Base-by-base conservation (phyloP, 345 rosid genomes). In the Tarenaya hassleriana region DNA sequence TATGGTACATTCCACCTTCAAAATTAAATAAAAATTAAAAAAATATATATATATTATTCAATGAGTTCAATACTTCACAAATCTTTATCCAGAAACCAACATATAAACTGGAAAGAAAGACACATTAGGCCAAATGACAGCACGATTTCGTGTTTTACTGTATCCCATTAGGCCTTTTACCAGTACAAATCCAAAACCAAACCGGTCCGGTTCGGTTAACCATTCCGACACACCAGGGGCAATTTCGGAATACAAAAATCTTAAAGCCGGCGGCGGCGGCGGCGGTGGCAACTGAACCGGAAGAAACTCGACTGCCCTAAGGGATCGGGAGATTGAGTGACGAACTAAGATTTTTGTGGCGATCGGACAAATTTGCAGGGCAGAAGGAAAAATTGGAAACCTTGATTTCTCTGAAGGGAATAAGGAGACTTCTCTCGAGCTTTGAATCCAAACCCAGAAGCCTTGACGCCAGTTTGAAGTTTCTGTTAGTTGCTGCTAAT, bases 361-460 rank as follows among this genome's bases (percentile, higher is more conserved):
- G 3, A 37, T 3, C 14, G 10, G 20, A 39, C n/a, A n/a, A n/a
- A n/a, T n/a, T n/a, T n/a, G n/a, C n/a, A 7, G 13, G 47, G 13
- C 9, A 42, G 5, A 13, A 14, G 7, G 38, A 34, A 12, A 29
- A 24, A 7, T 62, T n/a, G n/a, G 52, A 55, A 54, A 91, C 98
- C 95, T 92, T 92, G 64, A 92, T 88, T 64, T 92, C 97, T 66
- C 98, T 78, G 69, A 88, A 92, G 2, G 98, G 98, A 64, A 92
- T 92, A 52, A 92, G 94, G 52, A 92, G 69, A 70, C 95, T 80
- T 61, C 67, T 88, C 82, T 88, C 97, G 32, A 92, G 97, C 81
- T 83, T 92, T 24, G 99, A 88, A 75, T 92, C 99, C 61, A 92
- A 65, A 32, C 96, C 85, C 68, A 92, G 70, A 68, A 88, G 97